A percentile compares a stretch with the other conserved stretches of the same genome.
Evolutionary conservation across 2,329 filamentous ascomycete genomes (phyloP).

Genomic region (Graphilbum sp.): DNA sequence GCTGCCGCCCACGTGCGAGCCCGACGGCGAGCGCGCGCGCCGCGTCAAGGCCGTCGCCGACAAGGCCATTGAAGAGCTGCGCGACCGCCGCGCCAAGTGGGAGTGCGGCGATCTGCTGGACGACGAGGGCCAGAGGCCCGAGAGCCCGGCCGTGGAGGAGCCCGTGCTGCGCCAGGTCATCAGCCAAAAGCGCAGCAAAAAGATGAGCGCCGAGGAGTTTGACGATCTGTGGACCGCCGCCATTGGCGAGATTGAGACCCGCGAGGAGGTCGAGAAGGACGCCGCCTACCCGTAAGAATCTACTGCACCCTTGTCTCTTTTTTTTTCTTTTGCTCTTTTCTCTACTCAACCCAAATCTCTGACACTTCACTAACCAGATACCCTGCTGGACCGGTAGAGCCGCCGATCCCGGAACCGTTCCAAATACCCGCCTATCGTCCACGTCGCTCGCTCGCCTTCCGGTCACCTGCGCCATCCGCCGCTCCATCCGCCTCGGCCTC

Average conservation of each 20-base stretch:
- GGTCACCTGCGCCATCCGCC: constrained; percentile 64
- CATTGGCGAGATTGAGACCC: constrained; percentile 50
- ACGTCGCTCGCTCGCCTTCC: constrained; percentile 84
- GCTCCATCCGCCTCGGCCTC: constrained; percentile 64
- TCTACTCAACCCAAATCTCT: constrained; percentile 13
- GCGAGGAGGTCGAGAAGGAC: constrained; percentile 42
- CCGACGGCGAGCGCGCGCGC: constrained; percentile 81
- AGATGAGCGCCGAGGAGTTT: constrained; percentile 76
- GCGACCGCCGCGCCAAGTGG: constrained; percentile 71
- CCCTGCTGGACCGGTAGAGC: constrained; percentile 56
- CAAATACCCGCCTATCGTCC: constrained; percentile 53
- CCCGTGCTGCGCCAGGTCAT: constrained; percentile 65
- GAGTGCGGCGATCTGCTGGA: constrained; percentile 67
- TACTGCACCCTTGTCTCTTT: constrained; percentile 7
- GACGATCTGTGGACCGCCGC: constrained; percentile 71
- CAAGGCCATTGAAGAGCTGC: constrained; percentile 70
- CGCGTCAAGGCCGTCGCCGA: constrained; percentile 79
- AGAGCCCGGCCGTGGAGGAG: constrained; percentile 45
- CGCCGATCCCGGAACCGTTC: constrained; percentile 44
- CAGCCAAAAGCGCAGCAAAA: constrained; percentile 59
- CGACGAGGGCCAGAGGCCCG: constrained; percentile 40
- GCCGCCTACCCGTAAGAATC: constrained; percentile 37
- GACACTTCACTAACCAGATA: constrained; percentile 69
- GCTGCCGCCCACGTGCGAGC: constrained; percentile 79
- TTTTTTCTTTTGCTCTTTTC: background rate